Evolutionary conservation across 495 filamentous ascomycete genomes (phyloP).

Genomic region (Talaromyces nanjingensis): DNA sequence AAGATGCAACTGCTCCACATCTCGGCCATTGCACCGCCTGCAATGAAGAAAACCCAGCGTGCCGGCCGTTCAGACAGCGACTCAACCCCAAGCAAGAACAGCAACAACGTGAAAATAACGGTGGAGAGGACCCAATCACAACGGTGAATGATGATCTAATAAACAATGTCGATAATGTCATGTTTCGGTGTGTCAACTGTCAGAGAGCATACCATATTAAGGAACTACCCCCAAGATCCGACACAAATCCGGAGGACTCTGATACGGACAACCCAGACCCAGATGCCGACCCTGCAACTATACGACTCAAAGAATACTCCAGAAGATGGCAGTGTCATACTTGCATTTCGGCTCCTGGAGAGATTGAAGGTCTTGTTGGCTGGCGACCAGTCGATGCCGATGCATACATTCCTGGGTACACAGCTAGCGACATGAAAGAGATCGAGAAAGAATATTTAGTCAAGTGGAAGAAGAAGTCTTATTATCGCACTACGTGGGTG

Average conservation of each 20-base stretch:
- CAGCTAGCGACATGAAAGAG: slow-evolving; percentile 52
- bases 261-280: slow-evolving; percentile 13
- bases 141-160: slow-evolving; percentile 52
- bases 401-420: slow-evolving; percentile 22
- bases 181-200: slow-evolving; percentile 78
- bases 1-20: slow-evolving; percentile 61
- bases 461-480: slow-evolving; percentile 76
- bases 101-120: slow-evolving; percentile 67
- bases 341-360: slow-evolving; percentile 52
- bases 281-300: slow-evolving; percentile 25
- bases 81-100: slow-evolving; percentile 76
- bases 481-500: slow-evolving; percentile 76
- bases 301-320: slow-evolving; percentile 55
- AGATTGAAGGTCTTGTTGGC: slow-evolving; percentile 68
- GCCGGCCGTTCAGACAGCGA: slow-evolving; percentile 59
- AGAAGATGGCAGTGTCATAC: slow-evolving; percentile 68
- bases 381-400: slow-evolving; percentile 66
- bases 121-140: slow-evolving; percentile 68
- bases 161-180: slow-evolving; percentile 65
- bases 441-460: slow-evolving; percentile 82
- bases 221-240: slow-evolving; percentile 54
- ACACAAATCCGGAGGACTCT: slow-evolving; percentile 29
- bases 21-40: slow-evolving; percentile 66
- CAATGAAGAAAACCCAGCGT: slow-evolving; percentile 51
- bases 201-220: slow-evolving; percentile 75